Evolutionary conservation across 2,329 filamentous ascomycete genomes (phyloP), one percentile per base, ranked within the genome.

Genomic region (Sporothrix brasiliensis): DNA sequence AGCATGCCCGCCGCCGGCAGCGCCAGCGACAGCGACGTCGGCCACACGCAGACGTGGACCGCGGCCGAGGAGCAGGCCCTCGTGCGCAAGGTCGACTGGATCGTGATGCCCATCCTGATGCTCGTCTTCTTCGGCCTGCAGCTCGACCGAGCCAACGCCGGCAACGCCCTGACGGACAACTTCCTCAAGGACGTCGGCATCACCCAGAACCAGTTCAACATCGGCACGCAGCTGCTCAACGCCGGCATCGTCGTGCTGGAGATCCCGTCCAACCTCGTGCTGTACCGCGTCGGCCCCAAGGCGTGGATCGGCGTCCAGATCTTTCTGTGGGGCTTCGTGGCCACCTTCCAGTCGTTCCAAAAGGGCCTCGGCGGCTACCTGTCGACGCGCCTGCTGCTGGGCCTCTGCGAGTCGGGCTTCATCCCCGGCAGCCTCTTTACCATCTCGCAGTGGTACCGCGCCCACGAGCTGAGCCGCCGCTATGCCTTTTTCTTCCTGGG

Each of bases 401-500:
- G 70, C 1, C 77, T 87, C 14, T 82, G 81, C 3, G 86, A 87
- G 75, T 83, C 83, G 0, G 85, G 85, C 0, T 87, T 85, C 73
- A 87, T 87, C 69, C 85, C 85, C 0, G 85, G 85, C 3, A 79
- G 79, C 7, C 77, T 84, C 0, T 85, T 80, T 77, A 84, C 84
- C 2, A 77, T 87, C 1, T 85, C 84, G 0, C 84, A 82, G 0
- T 87, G 85, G 85, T 87, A 87, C 75, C 86, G 83, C 0, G 80
- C 80, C 2, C 78, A 79, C 2, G 85, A 87, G 75, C 83, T 83
- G 0, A 83, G 83, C 69, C 83, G 86, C 71, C 81, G 85, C 10
- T 81, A 86, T 65, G 84, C 83, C 75, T 75, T 86, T 47, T 87
- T 87, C 76, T 87, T 84, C 77, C 84, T 87, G 70, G 86, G 85